Base-by-base conservation (phyloP, 2,329 filamentous ascomycete genomes). In the Exophiala spinifera region DNA sequence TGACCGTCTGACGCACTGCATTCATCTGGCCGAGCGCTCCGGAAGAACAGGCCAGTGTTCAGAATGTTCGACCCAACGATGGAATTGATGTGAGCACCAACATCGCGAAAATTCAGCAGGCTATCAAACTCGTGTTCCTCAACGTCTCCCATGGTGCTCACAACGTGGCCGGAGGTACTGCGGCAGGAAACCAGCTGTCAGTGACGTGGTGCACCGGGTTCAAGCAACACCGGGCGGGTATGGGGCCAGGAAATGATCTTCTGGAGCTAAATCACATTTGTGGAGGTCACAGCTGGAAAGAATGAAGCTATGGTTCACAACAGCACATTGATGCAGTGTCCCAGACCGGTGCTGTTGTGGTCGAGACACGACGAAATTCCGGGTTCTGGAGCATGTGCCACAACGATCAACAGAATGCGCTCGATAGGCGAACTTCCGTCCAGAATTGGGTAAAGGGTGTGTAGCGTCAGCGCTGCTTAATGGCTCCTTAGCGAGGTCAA, bases 61-160 rank as follows among this genome's bases (percentile, higher is more conserved):
- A 89, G 58, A 25, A 74, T 65, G 28, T 74, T 76, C 21, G 23
- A 11, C 15, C 51, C 62, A 28, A 55, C 46, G 51, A 37, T 47
- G 4, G 42, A 66, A 63, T 91, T 91, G 62, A 60, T 49, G 25
- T 57, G 49, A 28, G 52, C 74, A 37, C 85, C 87, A 40, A 91
- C 84, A 75, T 92, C 88, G 53, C 89, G 83, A 66, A 91, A 89
- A 69, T 92, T 92, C 63, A 86, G 72, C 47, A 91, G 77, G 49
- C 78, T 79, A 55, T 84, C 76, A 61, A 86, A 74, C 1, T 40
- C 13, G 11, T 43, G 34, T 15, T 25, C n/a, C 4, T 51, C 21
- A 28, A 20, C 39, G n/a, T 40, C 31, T 44, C 17, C 21, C 20
- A n/a, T 53, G 33, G 11, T n/a, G 25, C 31, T 20, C 10, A 15